These are phyloP conservation scores for Cetradonia linearis DNA, from an alignment of 495 filamentous ascomycete species.

Conservation along the genomic window DNA sequence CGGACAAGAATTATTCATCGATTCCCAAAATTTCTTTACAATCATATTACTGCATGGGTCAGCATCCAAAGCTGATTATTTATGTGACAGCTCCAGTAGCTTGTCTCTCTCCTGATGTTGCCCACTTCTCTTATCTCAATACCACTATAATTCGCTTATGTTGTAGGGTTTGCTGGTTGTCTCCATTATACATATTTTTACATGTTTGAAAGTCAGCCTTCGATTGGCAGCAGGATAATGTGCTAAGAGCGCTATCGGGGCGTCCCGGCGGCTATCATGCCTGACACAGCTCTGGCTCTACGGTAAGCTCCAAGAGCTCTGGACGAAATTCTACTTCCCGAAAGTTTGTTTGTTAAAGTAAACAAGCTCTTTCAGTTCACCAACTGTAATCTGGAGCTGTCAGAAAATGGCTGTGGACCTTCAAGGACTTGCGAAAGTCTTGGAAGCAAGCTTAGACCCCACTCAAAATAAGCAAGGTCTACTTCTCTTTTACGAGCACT, in stretches of 20 bases:
- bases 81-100: background rate
- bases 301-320: background rate
- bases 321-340: background rate
- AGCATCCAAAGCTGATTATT: background rate
- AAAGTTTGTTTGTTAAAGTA: constrained; percentile 11
- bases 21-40: background rate
- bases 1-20: background rate
- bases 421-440: constrained; percentile 61
- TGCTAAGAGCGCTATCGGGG: constrained; percentile 1
- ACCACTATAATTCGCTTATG: background rate
- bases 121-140: background rate
- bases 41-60: background rate
- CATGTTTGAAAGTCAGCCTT: background rate
- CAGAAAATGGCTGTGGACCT: constrained; percentile 66
- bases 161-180: background rate
- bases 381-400: constrained; percentile 14
- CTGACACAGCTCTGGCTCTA: background rate
- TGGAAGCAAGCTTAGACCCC: constrained; percentile 80
- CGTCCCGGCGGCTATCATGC: background rate
- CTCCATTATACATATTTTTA: background rate
- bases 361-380: background rate
- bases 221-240: background rate
- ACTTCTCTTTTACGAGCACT: constrained; percentile 16
- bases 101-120: background rate
- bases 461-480: constrained; percentile 78